Percentiles rank a stretch among this genome's conserved stretches.
Evolutionary conservation across 1,284 basidiomycete species (phyloP).

Genomic region (Macrocystidia cucumis): DNA sequence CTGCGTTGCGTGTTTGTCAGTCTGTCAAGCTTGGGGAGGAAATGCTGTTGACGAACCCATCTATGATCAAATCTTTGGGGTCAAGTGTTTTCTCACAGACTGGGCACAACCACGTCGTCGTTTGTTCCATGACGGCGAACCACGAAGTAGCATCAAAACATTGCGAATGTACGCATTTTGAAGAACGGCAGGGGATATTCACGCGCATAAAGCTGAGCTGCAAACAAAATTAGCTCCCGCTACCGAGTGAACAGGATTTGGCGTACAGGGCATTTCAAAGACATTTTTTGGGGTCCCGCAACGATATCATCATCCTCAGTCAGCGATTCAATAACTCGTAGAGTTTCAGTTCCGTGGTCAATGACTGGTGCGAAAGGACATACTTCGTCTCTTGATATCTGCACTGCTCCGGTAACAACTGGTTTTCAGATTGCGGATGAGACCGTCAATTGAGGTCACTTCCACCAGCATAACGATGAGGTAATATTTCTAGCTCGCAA

Average conservation of each 20-base stretch:
- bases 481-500: conserved; percentile 68
- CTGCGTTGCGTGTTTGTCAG: conserved; percentile 27
- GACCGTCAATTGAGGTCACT: conserved; percentile 51
- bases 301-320: conserved; percentile 84
- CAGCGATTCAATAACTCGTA: conserved; percentile 55
- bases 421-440: conserved; percentile 63
- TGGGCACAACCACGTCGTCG: conserved; percentile 96
- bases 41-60: conserved; percentile 51
- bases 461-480: conserved; percentile 82
- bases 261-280: conserved; percentile 86
- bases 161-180: conserved; percentile 82
- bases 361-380: too few species aligned
- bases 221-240: conserved; percentile 3
- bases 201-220: conserved; percentile 90
- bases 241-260: conserved; percentile 2
- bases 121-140: conserved; percentile 94
- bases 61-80: conserved; percentile 81
- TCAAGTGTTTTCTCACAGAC: conserved; percentile 82
- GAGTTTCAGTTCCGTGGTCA: too few species aligned
- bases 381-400: conserved; percentile 66
- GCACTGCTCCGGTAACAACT: conserved; percentile 57
- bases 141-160: conserved; percentile 96
- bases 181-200: conserved; percentile 78
- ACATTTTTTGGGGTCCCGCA: conserved; percentile 81
- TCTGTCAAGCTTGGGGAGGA: conserved; percentile 3